Conservation (phyloP, 495 filamentous ascomycete genomes). For the Trypethelium eluteriae region DNA sequence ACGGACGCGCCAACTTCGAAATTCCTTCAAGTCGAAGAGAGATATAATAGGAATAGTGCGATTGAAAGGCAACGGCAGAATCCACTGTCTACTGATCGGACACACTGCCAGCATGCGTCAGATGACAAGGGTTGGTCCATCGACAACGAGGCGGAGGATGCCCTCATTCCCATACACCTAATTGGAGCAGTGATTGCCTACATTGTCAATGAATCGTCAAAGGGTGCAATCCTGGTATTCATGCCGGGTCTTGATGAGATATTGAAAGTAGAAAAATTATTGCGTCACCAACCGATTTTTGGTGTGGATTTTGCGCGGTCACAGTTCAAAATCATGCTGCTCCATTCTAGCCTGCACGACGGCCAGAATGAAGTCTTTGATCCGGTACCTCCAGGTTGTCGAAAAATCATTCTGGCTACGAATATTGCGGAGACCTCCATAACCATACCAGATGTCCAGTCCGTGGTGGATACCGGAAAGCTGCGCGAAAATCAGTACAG, state of each 20-base stretch:
- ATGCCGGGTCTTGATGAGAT: constrained; percentile 52
- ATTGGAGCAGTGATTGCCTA: constrained; percentile 45
- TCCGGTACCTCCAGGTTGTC: constrained; percentile 41
- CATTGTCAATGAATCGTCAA: constrained; percentile 41
- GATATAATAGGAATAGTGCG: constrained; percentile 17
- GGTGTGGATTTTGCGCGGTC: constrained; percentile 43
- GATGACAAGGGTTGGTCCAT: neutral
- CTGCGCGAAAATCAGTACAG: constrained; percentile 47
- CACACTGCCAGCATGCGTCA: neutral
- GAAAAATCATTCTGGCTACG: constrained; percentile 52
- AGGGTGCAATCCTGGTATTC: constrained; percentile 52
- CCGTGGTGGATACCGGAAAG: constrained; percentile 52
- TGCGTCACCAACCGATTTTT: constrained; percentile 29
- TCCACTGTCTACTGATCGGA: neutral
- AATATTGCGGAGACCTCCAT: constrained; percentile 57
- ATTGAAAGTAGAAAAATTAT: constrained; percentile 31
- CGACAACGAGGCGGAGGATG: constrained; percentile 39
- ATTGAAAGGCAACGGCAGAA: neutral
- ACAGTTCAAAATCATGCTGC: constrained; percentile 42
- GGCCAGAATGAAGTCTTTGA: constrained; percentile 43
- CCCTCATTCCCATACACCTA: constrained; percentile 43
- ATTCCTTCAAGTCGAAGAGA: constrained; percentile 36
- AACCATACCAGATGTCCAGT: constrained; percentile 52
- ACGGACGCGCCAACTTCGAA: constrained; percentile 32
- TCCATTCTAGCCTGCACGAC: constrained; percentile 46